Conservation (phyloP, 495 filamentous ascomycete species). For the Lichenothelia convexa region DNA sequence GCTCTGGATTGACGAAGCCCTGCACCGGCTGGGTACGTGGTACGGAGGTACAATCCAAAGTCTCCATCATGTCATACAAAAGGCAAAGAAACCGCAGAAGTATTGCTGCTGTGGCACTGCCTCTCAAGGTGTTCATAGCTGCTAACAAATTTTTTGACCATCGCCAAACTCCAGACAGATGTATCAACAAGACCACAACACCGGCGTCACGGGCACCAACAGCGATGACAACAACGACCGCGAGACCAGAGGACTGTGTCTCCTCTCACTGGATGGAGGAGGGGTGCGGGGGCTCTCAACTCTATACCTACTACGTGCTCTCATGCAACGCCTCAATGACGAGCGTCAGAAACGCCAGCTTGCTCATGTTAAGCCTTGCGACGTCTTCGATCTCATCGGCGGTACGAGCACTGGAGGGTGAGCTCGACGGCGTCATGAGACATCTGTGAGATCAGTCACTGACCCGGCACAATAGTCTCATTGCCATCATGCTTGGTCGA, state of each 20-base stretch:
- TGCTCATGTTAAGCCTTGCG: constrained; percentile 1
- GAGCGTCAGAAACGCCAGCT: constrained; percentile 1
- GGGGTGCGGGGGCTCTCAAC: constrained; percentile 7
- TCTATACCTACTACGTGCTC: constrained; percentile 5
- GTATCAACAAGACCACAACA: too few relatives aligned
- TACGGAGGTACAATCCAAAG: too few relatives aligned
- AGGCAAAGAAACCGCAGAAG: too few relatives aligned
- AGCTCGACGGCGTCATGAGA: not conserved
- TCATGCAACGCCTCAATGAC: constrained; percentile 5
- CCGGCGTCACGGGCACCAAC: too few relatives aligned
- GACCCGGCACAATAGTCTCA: constrained; percentile 3
- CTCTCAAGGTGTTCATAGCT: too few relatives aligned
- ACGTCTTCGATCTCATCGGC: constrained; percentile 10
- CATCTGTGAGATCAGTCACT: not conserved
- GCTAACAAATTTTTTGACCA: too few relatives aligned
- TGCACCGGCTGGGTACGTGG: too few relatives aligned
- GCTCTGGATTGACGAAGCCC: too few relatives aligned
- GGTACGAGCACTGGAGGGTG: constrained; percentile 10
- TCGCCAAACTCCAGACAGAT: too few relatives aligned
- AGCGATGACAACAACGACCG: too few relatives aligned
- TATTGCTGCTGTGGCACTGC: too few relatives aligned
- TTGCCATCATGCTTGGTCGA: constrained; percentile 11
- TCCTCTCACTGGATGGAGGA: constrained; percentile 9
- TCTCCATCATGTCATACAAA: too few relatives aligned
- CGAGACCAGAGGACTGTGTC: constrained; percentile 1